Conservation (phyloP, 108 stramenopile genomes). For the Skeletonema tropicum region DNA sequence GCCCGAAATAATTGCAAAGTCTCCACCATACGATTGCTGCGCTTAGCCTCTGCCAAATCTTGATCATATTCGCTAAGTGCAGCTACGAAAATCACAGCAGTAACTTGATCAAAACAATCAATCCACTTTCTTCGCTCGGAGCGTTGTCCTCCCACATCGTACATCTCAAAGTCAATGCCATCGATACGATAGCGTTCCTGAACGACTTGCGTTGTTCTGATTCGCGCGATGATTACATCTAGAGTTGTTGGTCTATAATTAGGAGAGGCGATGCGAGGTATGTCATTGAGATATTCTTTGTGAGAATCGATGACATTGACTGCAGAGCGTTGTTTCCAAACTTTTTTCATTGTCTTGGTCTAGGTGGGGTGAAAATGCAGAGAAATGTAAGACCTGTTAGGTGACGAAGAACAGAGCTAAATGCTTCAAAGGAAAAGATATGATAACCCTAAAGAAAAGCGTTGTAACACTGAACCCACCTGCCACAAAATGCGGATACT, state of each 20-base stretch:
- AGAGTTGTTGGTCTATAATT: slow-evolving; percentile 88
- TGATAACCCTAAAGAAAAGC: background rate
- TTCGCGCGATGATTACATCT: slow-evolving; percentile 95
- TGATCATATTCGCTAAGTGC: slow-evolving; percentile 97
- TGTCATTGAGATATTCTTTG: slow-evolving; percentile 85
- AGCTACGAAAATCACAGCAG: slow-evolving; percentile 98
- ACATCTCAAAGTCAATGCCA: slow-evolving; percentile 94
- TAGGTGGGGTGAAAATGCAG: background rate
- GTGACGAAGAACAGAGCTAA: too few species aligned
- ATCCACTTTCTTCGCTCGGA: slow-evolving; percentile 94
- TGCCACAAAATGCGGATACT: slow-evolving; percentile 83
- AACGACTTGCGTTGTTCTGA: slow-evolving; percentile 96
- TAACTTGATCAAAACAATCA: slow-evolving; percentile 94
- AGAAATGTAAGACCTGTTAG: too few species aligned
- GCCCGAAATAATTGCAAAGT: slow-evolving; percentile 94
- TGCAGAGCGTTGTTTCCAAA: slow-evolving; percentile 77
- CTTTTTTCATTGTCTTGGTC: slow-evolving; percentile 52
- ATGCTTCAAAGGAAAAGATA: background rate
- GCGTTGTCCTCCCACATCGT: slow-evolving; percentile 92
- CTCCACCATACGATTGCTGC: slow-evolving; percentile 97
- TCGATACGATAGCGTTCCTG: slow-evolving; percentile 90
- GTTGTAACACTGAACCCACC: slow-evolving; percentile 47
- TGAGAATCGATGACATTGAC: slow-evolving; percentile 89
- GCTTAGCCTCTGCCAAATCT: slow-evolving; percentile 91
- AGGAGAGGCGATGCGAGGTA: slow-evolving; percentile 76